Base-by-base conservation (phyloP, 2,329 filamentous ascomycete genomes). In the Raffaelea deltoideospora region DNA sequence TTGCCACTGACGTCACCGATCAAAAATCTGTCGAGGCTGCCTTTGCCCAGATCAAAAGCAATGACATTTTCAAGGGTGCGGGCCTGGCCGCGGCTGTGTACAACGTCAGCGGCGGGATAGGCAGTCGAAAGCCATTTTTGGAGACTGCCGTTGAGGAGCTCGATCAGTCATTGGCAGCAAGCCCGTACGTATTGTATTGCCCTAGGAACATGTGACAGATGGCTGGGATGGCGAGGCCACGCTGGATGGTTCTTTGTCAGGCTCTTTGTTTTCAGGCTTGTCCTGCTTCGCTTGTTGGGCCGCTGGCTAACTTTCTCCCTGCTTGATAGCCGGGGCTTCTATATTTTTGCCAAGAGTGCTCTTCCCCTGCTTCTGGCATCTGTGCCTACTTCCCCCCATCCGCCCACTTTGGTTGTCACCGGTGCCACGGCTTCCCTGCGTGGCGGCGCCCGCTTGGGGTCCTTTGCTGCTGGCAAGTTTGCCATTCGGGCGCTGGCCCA, bases 331-430 rank as follows among this genome's bases (percentile, higher is more conserved):
- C 65, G 66, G 26, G 84, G 83, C 11, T 78, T 80, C 21, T 85
- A 84, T 54, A 59, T 77, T 47, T 93, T 93, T 54, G 74, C 82
- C 1, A 76, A 88, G 53, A 64, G 67, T 3, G 63, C 72, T 1
- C 58, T 93, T 1, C 85, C 86, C 0, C 63, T 78, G 1, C 69
- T 93, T 1, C 65, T 87, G 2, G 65, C 74, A 18, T 64, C 76
- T 0, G 68, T 74, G 1, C 54, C 55, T 0, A 58, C 61, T 31
- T 55, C 69, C 0, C 62, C 68, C 23, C 58, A 84, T 50, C 82
- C 85, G 5, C 85, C 85, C 0, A 79, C 79, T 0, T 62, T 94
- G 17, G 79, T 94, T 49, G 81, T 92, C 56, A 93, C 86, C 0
- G 86, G 86, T 23, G 85, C 86, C 0, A 93, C 86, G 0, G 86